Conservation (phyloP, 371 early-diverging fungal species). For the Mucor irregularis region DNA sequence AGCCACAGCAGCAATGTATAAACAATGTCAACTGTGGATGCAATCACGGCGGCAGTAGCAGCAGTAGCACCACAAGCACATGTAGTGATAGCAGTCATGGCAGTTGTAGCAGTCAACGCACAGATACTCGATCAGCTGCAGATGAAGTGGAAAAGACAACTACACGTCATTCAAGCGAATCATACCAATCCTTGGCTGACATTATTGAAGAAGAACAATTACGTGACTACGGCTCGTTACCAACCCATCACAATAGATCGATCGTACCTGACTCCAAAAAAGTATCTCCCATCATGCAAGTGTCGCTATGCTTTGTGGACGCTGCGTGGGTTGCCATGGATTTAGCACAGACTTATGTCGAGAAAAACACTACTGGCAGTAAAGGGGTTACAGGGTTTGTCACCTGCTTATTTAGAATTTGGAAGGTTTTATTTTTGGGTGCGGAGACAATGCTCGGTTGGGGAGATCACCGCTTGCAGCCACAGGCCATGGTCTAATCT, state of each 20-base stretch:
- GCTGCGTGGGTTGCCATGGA: slow-evolving; percentile 30
- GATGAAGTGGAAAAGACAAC: slow-evolving; percentile 2
- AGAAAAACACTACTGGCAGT: neutral
- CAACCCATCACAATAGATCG: slow-evolving; percentile 1
- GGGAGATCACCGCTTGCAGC: slow-evolving; percentile 10
- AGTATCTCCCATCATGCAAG: slow-evolving; percentile 11
- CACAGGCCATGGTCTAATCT: slow-evolving; percentile 12
- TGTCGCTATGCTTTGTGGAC: slow-evolving; percentile 23
- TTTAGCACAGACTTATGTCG: slow-evolving; percentile 22
- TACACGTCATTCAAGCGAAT: slow-evolving; percentile 13
- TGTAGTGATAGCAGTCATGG: slow-evolving; percentile 8
- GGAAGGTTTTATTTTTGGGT: slow-evolving; percentile 38
- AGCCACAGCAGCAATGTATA: neutral
- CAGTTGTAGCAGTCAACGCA: neutral
- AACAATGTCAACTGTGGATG: neutral
- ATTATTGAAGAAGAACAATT: slow-evolving; percentile 22
- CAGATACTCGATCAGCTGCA: neutral
- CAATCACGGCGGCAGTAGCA: neutral
- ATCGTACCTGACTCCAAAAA: neutral
- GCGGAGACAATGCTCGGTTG: slow-evolving; percentile 32
- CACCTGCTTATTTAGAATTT: slow-evolving; percentile 28
- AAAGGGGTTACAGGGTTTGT: slow-evolving; percentile 10
- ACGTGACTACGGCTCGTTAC: slow-evolving; percentile 17
- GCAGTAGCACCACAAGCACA: slow-evolving; percentile 7
- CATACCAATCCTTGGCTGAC: slow-evolving; percentile 42